Evolutionary conservation across 331 rosid genomes (phyloP), one percentile per base, ranked within the genome.

Genomic region (Pyrus hybrid): DNA sequence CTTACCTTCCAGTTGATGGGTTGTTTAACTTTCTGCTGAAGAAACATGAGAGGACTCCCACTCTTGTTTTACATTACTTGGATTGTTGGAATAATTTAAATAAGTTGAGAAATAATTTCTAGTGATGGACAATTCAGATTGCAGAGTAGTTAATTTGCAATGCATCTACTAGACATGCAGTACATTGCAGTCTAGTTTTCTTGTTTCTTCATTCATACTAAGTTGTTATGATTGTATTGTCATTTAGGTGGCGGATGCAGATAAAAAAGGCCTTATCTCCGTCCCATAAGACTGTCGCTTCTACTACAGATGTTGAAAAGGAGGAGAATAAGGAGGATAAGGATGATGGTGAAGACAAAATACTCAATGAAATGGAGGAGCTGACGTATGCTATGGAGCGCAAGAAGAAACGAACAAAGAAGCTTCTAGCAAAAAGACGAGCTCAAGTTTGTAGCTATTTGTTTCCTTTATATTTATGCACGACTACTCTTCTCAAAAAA

Each of bases 331-430:
- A 83, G 78, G 89, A 80, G 77, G 88, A 35, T 13, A 78, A 85
- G 78, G 89, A 80, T 73, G 88, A 90, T 71, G 99, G 84, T 53
- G 96, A 94, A n/a, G 92, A 90, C 71, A 92, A 41, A 79, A 51
- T 94, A 82, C 97, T 94, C 14, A 84, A 90, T 76, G 95, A 94
- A 83, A 94, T 94, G 99, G 99, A 94, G 86, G 96, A 91, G 84
- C 82, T 94, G 68, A 80, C 93, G 13, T 7, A 86, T 80, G 91
- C 89, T 8, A 80, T 90, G 90, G 96, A 87, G 54, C 95, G 82
- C 45, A 91, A 94, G 85, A 92, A 86, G 89, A 93, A 88, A 83
- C 91, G 91, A 63, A 86, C 56, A 61, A 92, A 91, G 76, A 94
- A 87, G 84, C 81, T 85, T 75, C 84, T 88, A 72, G 87, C 93